Evolutionary conservation across 352 stramenopile species (phyloP).

Genomic region (Pythium aristosporum): DNA sequence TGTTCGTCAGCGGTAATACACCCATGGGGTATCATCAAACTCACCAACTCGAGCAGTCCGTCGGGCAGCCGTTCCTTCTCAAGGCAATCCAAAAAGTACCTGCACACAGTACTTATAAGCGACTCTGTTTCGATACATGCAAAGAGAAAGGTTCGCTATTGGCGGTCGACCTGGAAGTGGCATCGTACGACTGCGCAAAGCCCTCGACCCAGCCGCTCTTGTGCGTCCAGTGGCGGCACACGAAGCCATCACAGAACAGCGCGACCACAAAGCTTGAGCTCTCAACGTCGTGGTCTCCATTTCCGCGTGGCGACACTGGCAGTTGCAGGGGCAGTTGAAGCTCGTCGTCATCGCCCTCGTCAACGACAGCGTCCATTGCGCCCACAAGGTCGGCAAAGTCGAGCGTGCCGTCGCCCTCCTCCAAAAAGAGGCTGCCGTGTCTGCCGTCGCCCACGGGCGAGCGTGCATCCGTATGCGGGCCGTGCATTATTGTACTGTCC

Average conservation of each 20-base stretch:
- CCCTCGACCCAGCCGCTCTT: conserved; percentile 55
- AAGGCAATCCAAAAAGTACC: conserved; percentile 65
- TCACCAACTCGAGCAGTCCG: conserved; percentile 57
- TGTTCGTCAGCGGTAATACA: no score
- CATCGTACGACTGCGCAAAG: conserved; percentile 71
- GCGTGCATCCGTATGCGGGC: not conserved
- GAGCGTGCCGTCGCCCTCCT: not conserved
- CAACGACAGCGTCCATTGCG: conserved; percentile 11
- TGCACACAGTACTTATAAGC: conserved; percentile 16
- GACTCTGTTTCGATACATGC: not conserved
- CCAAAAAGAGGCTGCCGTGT: not conserved
- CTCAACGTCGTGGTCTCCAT: not conserved
- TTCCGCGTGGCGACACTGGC: not conserved
- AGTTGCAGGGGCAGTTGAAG: not conserved
- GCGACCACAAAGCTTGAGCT: conserved; percentile 40
- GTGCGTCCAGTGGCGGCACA: conserved; percentile 60
- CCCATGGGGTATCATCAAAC: no score
- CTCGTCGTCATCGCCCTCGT: not conserved
- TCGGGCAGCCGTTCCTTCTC: conserved; percentile 52
- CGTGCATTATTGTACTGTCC: not conserved
- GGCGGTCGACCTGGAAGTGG: conserved; percentile 46
- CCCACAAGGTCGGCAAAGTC: conserved; percentile 23
- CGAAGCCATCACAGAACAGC: conserved; percentile 65
- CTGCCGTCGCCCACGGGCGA: not conserved
- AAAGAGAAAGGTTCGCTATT: no score